Evolutionary conservation across 306 rosid genomes (phyloP).

Genomic region (Luffa aegyptiaca): DNA sequence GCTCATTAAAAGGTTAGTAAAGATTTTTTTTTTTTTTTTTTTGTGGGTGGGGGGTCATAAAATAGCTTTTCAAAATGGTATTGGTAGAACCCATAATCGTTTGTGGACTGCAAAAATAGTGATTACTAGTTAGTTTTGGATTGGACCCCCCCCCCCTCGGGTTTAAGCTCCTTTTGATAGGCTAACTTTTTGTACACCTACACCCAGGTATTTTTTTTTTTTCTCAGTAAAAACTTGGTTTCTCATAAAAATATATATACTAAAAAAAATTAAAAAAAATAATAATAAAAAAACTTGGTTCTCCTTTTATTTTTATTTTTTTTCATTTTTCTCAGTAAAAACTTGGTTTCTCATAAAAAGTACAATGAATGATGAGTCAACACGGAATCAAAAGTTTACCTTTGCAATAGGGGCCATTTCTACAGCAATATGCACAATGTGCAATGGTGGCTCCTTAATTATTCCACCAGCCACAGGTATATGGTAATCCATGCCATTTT

Average conservation of each 20-base stretch:
- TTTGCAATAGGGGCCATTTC: constrained; percentile 99
- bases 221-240: neutral
- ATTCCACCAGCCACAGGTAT: constrained; percentile 73
- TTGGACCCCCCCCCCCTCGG: too few species aligned
- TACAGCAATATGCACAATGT: constrained; percentile 81
- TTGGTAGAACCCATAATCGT: neutral
- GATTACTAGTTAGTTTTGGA: too few species aligned
- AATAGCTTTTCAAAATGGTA: neutral
- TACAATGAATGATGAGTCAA: neutral
- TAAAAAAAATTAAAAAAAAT: too few species aligned
- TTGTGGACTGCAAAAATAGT: neutral
- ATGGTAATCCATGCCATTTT: constrained; percentile 79
- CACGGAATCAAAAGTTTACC: constrained; percentile 28
- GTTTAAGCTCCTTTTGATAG: neutral
- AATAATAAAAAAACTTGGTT: too few species aligned
- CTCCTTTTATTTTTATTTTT: neutral
- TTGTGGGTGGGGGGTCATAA: neutral
- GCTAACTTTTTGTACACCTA: neutral
- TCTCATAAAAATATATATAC: neutral
- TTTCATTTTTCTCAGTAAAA: neutral
- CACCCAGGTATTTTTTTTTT: too few species aligned
- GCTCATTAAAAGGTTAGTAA: neutral
- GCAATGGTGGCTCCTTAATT: constrained; percentile 86
- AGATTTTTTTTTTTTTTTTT: neutral
- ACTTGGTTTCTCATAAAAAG: neutral